Evolutionary conservation across 208 protist genomes (phyloP), one percentile per base, ranked within the genome.

Genomic region (Angomonas deanei): DNA sequence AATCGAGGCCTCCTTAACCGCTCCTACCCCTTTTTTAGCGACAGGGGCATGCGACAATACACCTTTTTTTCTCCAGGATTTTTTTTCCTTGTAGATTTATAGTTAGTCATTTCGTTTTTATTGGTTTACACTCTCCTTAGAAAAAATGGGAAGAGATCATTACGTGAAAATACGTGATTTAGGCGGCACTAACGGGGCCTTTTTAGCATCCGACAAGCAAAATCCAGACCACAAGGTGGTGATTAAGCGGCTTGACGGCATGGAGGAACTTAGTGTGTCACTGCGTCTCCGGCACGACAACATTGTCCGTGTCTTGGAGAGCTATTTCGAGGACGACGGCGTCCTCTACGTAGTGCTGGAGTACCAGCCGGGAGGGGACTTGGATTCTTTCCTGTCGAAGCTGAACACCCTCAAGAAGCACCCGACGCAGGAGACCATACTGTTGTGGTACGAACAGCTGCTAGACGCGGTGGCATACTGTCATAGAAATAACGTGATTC

Each of bases 101-200:
- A 42, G n/a, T 36, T 19, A 5, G 23, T 46, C 36, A 60, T 60
- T 60, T 48, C 27, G 24, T 61, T 38, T 47, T 58, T 67, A n/a
- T 47, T 36, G 17, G 21, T 56, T 58, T 56, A 10, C 23, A 32
- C 58, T 58, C 49, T 28, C 36, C 6, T 27, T 15, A 70, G 0
- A n/a, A n/a, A n/a, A n/a, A 58, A 93, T 93, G 86, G 86, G 86
- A 30, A 91, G 91, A 79, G 84, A 95, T 46, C 86, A 92, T 71
- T 95, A 93, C 75, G 64, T 46, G n/a, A 82, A 82, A 50, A 57
- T 91, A 49, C 69, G 64, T 27, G 80, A 92, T 39, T 72, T 95
- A 5, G 86, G 86, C 27, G 89, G 89, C n/a, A 89, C 75, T 39
- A 88, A 81, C 36, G 89, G 77, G 13, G 85, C 82, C 30, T 89